Evolutionary conservation across 129 eudicot species (phyloP), one percentile per base, ranked within the genome.

Genomic region (Chrysanthemum makinoi): DNA sequence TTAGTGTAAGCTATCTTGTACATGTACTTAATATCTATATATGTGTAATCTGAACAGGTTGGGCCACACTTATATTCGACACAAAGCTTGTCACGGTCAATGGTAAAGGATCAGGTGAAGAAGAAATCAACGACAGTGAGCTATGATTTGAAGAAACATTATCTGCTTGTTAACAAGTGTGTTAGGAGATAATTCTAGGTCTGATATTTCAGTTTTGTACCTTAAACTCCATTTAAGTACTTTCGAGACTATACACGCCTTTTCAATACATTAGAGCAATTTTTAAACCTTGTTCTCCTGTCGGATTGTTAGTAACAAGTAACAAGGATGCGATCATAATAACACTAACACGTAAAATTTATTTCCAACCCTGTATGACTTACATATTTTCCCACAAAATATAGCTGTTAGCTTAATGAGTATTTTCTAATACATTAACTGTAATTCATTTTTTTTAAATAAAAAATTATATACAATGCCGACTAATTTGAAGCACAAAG

Each of bases 41-140:
- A n/a, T 35, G 0, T 56, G 22, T 5, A 66, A 71, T 56, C 13
- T 63, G 69, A 19, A 28, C 81, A 95, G 99, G 99, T 22, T 97
- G 99, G 50, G 99, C 99, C 12, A 95, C 99, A 35, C 93, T 95
- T 61, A 76, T 95, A 56, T 95, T 95, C 17, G 99, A 95, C 70
- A 95, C 99, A 0, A 97, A 95, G 85, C 91, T 95, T 53, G 89
- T 95, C 0, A 83, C 88, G 11, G 99, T 95, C 24, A 90, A 95
- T 19, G 99, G 94, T 50, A 83, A 90, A 73, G 83, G 85, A 63
- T 51, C 89, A 53, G 78, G 62, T 39, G 86, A 74, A 68, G 85
- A 55, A 11, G 78, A 78, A 14, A 55, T 77, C 6, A 75, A 80
- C 44, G 81, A 80, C 44, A 76, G 77, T 48, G 96, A 93, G 71